Conservation (phyloP, 129 eudicot species). For the Artemisia annua region DNA sequence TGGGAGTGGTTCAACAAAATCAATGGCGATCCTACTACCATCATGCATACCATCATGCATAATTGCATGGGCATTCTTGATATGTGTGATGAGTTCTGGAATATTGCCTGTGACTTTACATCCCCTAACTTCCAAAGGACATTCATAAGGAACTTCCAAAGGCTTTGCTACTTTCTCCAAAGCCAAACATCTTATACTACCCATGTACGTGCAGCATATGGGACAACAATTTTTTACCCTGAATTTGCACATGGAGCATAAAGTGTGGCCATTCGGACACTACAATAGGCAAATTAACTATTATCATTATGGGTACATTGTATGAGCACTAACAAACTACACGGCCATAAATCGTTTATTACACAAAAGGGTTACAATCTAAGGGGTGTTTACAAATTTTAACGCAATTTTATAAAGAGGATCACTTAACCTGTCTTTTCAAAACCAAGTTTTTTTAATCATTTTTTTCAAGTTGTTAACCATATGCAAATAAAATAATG, state of each 20-base stretch:
- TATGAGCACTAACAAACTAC: too few relatives aligned
- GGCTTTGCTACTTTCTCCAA: neutral
- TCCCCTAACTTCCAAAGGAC: neutral
- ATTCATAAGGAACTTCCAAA: neutral
- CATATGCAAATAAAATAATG: too few relatives aligned
- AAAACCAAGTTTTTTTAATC: too few relatives aligned
- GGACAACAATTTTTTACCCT: neutral
- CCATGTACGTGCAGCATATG: neutral
- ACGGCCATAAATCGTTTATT: too few relatives aligned
- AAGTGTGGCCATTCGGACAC: constrained; percentile 16
- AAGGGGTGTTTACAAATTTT: too few relatives aligned
- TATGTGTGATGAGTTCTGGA: neutral
- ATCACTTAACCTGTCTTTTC: too few relatives aligned
- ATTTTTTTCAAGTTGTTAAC: too few relatives aligned
- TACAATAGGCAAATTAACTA: neutral
- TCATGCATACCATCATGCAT: too few relatives aligned
- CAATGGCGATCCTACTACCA: neutral
- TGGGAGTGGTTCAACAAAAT: neutral
- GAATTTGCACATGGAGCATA: neutral
- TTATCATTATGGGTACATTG: too few relatives aligned
- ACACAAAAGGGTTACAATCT: too few relatives aligned
- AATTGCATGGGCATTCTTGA: neutral
- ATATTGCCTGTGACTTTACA: neutral
- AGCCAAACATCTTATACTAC: constrained; percentile 4
- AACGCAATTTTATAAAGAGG: too few relatives aligned